Percentiles rank a stretch among this genome's conserved stretches.
Evolutionary conservation across 768 basidiomycete species (phyloP).

Genomic region (Phlebiopsis flavidoalba): DNA sequence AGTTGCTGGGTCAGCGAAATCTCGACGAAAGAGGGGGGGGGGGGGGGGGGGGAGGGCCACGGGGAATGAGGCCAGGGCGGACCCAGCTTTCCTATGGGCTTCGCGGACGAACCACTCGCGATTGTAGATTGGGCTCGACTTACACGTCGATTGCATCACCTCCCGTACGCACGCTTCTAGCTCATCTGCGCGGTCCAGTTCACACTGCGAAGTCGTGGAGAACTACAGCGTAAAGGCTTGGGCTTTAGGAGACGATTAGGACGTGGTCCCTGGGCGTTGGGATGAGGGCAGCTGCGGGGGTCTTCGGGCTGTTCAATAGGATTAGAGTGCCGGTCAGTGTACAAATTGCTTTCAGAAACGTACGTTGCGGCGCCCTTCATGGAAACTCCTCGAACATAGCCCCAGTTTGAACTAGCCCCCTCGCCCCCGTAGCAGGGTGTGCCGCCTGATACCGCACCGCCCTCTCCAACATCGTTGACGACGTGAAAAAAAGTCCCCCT

Average conservation of each 20-base stretch:
- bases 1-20: too few species aligned
- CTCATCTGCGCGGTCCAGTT: constrained; percentile 93
- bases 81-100: constrained; percentile 94
- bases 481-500: constrained; percentile 99
- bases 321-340: not conserved
- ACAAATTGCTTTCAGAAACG: not conserved
- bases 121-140: constrained; percentile 98
- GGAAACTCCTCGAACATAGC: constrained; percentile 91
- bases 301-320: constrained; percentile 11
- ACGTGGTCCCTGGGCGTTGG: constrained; percentile 30
- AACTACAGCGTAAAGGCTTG: constrained; percentile 92
- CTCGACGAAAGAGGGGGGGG: too few species aligned
- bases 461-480: constrained; percentile 59
- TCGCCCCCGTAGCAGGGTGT: constrained; percentile 85
- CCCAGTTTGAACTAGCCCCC: constrained; percentile 86
- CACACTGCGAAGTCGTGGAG: constrained; percentile 94
- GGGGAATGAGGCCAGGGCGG: constrained; percentile 93
- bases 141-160: constrained; percentile 96
- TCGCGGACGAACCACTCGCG: constrained; percentile 99
- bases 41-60: too few species aligned
- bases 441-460: constrained; percentile 88
- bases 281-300: constrained; percentile 10
- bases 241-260: constrained; percentile 29
- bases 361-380: constrained; percentile 38
- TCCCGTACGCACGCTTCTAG: constrained; percentile 90